Evolutionary conservation across 805 yeast genomes (phyloP).

Genomic region (Yamadazyma phyllophila): DNA sequence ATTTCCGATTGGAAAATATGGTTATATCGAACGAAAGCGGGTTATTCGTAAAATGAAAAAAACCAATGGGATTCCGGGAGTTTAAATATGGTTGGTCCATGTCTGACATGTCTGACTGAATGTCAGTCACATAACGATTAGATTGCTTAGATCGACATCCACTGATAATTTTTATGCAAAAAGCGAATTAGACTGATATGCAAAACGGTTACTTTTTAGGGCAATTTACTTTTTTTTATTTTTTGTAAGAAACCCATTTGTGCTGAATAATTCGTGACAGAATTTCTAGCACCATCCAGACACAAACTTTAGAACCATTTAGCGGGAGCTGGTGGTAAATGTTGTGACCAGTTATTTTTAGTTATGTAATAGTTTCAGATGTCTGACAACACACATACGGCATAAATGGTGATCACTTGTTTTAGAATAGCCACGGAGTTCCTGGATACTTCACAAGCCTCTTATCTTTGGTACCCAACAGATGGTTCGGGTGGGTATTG

Average conservation of each 20-base stretch:
- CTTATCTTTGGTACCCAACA: too few relatives aligned
- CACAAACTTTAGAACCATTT: neutral
- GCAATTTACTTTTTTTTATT: slow-evolving; percentile 3
- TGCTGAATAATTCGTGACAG: neutral
- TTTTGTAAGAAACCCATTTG: neutral
- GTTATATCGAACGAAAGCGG: neutral
- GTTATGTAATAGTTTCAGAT: too few relatives aligned
- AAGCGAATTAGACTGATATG: neutral
- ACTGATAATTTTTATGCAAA: neutral
- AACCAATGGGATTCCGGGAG: neutral
- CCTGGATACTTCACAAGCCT: too few relatives aligned
- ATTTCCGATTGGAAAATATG: slow-evolving; percentile 1
- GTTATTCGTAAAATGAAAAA: neutral
- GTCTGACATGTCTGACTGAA: neutral
- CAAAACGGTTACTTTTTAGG: slow-evolving; percentile 3
- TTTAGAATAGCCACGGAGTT: too few relatives aligned
- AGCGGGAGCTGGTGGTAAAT: too few relatives aligned
- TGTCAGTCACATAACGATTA: neutral
- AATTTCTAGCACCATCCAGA: neutral
- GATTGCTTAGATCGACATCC: slow-evolving; percentile 2
- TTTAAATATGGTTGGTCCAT: neutral
- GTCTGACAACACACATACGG: too few relatives aligned
- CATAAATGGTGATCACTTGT: too few relatives aligned
- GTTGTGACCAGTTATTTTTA: too few relatives aligned
- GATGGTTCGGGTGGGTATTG: neutral